phyloP scores from a whole-genome alignment of 2,329 filamentous ascomycete species.

The Monosporascus sp. region DNA sequence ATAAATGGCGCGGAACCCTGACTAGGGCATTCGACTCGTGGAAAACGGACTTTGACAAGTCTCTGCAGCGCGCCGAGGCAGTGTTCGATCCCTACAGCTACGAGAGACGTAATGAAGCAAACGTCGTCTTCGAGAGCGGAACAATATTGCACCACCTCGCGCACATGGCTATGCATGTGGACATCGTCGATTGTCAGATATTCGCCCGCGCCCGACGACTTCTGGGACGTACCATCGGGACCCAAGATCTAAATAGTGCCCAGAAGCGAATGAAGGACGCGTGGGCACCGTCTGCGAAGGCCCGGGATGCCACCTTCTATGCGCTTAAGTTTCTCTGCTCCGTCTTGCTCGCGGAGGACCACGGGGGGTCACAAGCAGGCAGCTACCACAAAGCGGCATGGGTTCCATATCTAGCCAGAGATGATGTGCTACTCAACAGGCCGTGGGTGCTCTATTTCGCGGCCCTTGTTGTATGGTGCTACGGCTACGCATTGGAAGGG shows the following conservation, averaged over 20 bases:
- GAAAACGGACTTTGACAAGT: conserved; percentile 87
- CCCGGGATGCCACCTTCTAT: conserved; percentile 87
- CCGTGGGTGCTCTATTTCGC: conserved; percentile 97
- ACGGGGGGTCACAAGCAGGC: conserved; percentile 32
- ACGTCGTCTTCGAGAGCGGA: conserved; percentile 73
- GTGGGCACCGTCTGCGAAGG: conserved; percentile 86
- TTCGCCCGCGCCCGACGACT: conserved; percentile 84
- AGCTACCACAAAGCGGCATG: conserved; percentile 35
- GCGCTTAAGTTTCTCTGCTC: conserved; percentile 82
- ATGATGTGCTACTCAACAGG: conserved; percentile 84
- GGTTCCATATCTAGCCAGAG: conserved; percentile 69
- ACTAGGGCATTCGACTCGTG: conserved; percentile 89
- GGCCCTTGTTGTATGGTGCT: conserved; percentile 88
- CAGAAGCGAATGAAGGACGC: conserved; percentile 78
- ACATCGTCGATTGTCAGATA: conserved; percentile 96
- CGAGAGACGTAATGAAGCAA: conserved; percentile 58
- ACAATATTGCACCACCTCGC: conserved; percentile 89
- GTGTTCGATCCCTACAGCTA: conserved; percentile 50
- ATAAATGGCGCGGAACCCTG: conserved; percentile 84
- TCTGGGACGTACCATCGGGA: conserved; percentile 78
- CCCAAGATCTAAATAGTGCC: conserved; percentile 73
- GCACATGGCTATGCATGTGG: conserved; percentile 96
- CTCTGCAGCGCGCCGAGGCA: conserved; percentile 56
- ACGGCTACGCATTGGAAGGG: conserved; percentile 86
- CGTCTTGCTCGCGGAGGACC: conserved; percentile 64